Conservation (phyloP, 129 eudicot species). For the Chrysanthemum makinoi region DNA sequence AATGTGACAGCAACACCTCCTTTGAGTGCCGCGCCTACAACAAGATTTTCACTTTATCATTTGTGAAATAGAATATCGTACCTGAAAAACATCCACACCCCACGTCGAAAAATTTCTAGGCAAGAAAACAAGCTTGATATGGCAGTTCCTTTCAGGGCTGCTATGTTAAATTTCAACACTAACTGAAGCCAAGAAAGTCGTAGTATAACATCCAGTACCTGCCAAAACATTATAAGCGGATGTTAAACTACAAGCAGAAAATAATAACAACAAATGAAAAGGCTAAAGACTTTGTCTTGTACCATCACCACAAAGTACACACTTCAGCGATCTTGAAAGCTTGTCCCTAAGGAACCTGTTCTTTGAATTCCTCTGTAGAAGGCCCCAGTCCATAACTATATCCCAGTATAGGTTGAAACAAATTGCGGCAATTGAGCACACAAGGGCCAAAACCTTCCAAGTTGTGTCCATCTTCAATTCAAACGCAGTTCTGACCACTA, state of each 20-base stretch:
- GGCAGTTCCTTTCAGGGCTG: slow-evolving; percentile 43
- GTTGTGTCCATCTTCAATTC: slow-evolving; percentile 40
- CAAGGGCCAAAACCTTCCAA: slow-evolving; percentile 59
- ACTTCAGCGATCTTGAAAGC: slow-evolving; percentile 44
- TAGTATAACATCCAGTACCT: slow-evolving; percentile 59
- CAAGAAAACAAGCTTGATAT: slow-evolving; percentile 53
- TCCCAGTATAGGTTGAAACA: slow-evolving; percentile 67
- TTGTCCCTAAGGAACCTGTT: slow-evolving; percentile 61
- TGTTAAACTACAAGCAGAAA: not conserved
- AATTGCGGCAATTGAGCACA: slow-evolving; percentile 56
- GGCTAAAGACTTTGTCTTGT: not conserved
- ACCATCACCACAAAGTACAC: slow-evolving; percentile 73
- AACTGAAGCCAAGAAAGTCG: slow-evolving; percentile 69
- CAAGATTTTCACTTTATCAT: not conserved
- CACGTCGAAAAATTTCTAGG: slow-evolving; percentile 76
- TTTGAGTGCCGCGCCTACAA: not conserved
- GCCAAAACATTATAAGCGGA: slow-evolving; percentile 24
- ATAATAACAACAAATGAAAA: not conserved
- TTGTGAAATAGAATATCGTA: slow-evolving; percentile 19
- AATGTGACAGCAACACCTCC: not conserved
- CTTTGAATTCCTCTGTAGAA: slow-evolving; percentile 55
- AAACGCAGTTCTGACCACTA: slow-evolving; percentile 56
- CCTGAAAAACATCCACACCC: slow-evolving; percentile 95
- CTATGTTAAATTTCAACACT: slow-evolving; percentile 49
- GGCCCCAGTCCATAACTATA: slow-evolving; percentile 78